Percentiles rank a stretch among this genome's conserved stretches.
These are phyloP conservation scores for Pythium rhizo-oryzae DNA, from an alignment of 352 stramenopile genomes.

Conservation along the genomic window DNA sequence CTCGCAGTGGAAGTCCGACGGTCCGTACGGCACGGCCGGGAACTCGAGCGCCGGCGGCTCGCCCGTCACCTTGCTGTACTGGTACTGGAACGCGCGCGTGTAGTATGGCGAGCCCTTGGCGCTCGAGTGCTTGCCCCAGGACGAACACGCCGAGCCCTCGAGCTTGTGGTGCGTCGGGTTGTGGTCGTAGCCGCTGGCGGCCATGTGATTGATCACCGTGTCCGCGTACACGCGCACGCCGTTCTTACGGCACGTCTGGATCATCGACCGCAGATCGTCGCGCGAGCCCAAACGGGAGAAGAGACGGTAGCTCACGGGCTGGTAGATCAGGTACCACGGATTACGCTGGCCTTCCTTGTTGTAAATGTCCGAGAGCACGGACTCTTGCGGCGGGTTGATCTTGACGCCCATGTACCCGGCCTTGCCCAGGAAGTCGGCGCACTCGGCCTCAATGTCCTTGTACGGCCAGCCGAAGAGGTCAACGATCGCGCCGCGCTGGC, in stretches of 20 bases:
- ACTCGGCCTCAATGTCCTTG: constrained; percentile 63
- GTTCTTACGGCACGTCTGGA: constrained; percentile 61
- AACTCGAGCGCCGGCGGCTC: constrained; percentile 52
- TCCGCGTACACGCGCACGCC: constrained; percentile 59
- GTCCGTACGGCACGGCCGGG: constrained; percentile 54
- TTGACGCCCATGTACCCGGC: constrained; percentile 72
- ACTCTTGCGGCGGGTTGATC: constrained; percentile 67
- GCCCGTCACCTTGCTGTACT: constrained; percentile 47
- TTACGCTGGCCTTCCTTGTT: constrained; percentile 46
- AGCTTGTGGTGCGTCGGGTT: constrained; percentile 22
- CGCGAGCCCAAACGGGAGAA: constrained; percentile 59
- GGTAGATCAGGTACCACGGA: constrained; percentile 72
- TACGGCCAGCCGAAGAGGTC: constrained; percentile 75
- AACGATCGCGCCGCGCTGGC: constrained; percentile 64
- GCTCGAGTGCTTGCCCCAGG: constrained; percentile 28
- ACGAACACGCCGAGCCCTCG: constrained; percentile 10
- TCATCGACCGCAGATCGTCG: constrained; percentile 55
- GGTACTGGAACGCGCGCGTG: constrained; percentile 43
- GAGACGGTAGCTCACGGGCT: constrained; percentile 65
- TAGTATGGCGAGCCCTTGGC: constrained; percentile 27
- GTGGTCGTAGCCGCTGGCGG: constrained; percentile 32
- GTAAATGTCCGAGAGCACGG: constrained; percentile 46
- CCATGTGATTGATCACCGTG: constrained; percentile 35
- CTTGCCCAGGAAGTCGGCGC: constrained; percentile 55
- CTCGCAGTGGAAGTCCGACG: constrained; percentile 65